Conservation (phyloP, 805 yeast species). For the Hermanozyma aechmeae region DNA sequence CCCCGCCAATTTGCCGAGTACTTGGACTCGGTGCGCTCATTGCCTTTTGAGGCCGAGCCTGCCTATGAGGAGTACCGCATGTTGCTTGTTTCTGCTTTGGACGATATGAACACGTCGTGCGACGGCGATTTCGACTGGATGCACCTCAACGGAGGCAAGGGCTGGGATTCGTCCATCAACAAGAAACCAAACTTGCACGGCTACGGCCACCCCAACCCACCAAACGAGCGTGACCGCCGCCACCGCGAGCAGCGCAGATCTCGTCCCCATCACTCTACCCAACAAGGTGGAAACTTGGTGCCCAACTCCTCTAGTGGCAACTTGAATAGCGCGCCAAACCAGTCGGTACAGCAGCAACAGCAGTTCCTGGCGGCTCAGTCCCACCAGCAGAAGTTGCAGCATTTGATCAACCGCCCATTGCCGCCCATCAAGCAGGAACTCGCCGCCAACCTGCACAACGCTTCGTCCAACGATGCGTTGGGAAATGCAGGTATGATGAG, state of each 20-base stretch:
- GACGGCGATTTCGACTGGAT: slow-evolving; percentile 78
- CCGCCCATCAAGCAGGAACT: slow-evolving; percentile 39
- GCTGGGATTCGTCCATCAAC: slow-evolving; percentile 71
- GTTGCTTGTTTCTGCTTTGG: slow-evolving; percentile 51
- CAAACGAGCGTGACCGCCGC: slow-evolving; percentile 37
- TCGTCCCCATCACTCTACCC: slow-evolving; percentile 23
- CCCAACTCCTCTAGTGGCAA: slow-evolving; percentile 9
- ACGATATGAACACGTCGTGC: slow-evolving; percentile 46
- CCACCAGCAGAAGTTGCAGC: slow-evolving; percentile 40
- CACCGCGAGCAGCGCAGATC: slow-evolving; percentile 37
- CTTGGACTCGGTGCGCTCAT: slow-evolving; percentile 54
- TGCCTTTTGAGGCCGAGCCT: slow-evolving; percentile 74
- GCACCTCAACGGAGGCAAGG: slow-evolving; percentile 68
- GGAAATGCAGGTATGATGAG: slow-evolving; percentile 15
- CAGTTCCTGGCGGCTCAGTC: slow-evolving; percentile 37
- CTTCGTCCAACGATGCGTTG: slow-evolving; percentile 10
- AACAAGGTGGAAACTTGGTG: slow-evolving; percentile 2
- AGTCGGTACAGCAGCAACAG: slow-evolving; percentile 16
- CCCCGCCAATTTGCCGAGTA: slow-evolving; percentile 72
- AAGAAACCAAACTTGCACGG: slow-evolving; percentile 78
- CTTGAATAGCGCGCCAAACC: slow-evolving; percentile 14
- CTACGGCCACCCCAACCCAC: slow-evolving; percentile 65
- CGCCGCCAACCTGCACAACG: slow-evolving; percentile 10
- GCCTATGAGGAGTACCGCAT: slow-evolving; percentile 60
- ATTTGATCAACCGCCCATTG: slow-evolving; percentile 38